Evolutionary conservation across 106 monocot genomes (phyloP).

Genomic region (Allium cepa): DNA sequence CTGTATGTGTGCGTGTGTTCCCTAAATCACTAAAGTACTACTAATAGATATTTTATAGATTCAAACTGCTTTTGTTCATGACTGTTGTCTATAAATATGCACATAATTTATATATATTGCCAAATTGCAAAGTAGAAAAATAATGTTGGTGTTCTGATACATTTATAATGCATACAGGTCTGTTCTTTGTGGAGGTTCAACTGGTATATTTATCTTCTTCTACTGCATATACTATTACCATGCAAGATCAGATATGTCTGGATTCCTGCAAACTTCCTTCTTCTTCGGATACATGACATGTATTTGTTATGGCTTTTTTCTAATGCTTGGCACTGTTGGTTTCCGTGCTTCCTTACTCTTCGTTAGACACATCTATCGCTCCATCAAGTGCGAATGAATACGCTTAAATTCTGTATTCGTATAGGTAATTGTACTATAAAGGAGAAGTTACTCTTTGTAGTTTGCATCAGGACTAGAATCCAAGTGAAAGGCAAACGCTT

Average conservation of each 20-base stretch:
- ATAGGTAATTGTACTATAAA: too few species aligned
- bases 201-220: slow-evolving; percentile 20
- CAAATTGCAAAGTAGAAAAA: too few species aligned
- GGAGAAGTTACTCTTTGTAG: too few species aligned
- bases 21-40: too few species aligned
- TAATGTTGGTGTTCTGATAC: too few species aligned
- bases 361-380: slow-evolving; percentile 22
- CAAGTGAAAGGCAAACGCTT: too few species aligned
- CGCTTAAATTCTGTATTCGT: not conserved
- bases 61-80: too few species aligned
- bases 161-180: slow-evolving; percentile 4
- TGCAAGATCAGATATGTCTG: slow-evolving; percentile 25
- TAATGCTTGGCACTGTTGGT: slow-evolving; percentile 21
- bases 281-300: slow-evolving; percentile 33
- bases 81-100: too few species aligned
- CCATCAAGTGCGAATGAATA: slow-evolving; percentile 16
- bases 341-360: slow-evolving; percentile 24
- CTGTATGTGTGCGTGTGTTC: too few species aligned
- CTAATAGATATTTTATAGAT: too few species aligned
- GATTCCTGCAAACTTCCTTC: slow-evolving; percentile 31
- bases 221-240: slow-evolving; percentile 29
- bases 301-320: slow-evolving; percentile 29
- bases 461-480: too few species aligned
- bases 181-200: slow-evolving; percentile 22
- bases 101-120: too few species aligned